Base-by-base conservation (phyloP, 805 yeast species). In the Teunomyces panamensis region DNA sequence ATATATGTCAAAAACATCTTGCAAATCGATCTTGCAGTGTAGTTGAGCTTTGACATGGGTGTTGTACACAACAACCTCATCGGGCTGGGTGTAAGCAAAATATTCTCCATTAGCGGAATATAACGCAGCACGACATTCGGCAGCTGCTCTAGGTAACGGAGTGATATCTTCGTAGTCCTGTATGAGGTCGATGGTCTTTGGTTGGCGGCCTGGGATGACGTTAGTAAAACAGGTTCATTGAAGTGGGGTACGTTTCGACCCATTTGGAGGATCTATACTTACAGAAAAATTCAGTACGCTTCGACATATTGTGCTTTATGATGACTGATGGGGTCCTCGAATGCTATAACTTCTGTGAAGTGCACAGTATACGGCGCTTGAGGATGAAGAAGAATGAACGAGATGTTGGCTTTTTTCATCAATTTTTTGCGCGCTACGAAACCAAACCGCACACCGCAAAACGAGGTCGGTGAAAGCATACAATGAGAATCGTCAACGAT, bases 1-100 rank as follows among this genome's bases (percentile, higher is more conserved):
- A 51, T 82, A 81, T 57, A 94, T 63, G 62, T 94, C 97, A 59
- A 84, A 83, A 13, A 84, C 87, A 53, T 89, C 96, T 29, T 73
- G 62, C 43, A 83, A 69, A 32, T 78, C 81, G 44, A 89, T 66
- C 39, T 66, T 71, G 46, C 75, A 70, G 39, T 78, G 61, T 14
- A 67, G 37, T 13, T 69, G 57, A 5, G 71, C 67, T 16, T 86
- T 54, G 83, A 30, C 75, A 60, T 67, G 67, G n/a, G 92, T 77
- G 56, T 80, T 76, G 39, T 81, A 69, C 26, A 89, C 72, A 13
- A 73, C 69, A 43, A 87, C 87, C 45, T 71, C 69, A 24, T 71
- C 67, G 24, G 87, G 87, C 60, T 84, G 86, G 13, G 92, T 79
- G 67, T 79, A 88, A 20, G 90, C 91, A 63, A 88, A 84, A 47